Percentiles rank a stretch among this genome's conserved stretches.
These are phyloP conservation scores for Bipolaris oryzae DNA, from an alignment of 2,329 filamentous ascomycete genomes.

Conservation along the genomic window DNA sequence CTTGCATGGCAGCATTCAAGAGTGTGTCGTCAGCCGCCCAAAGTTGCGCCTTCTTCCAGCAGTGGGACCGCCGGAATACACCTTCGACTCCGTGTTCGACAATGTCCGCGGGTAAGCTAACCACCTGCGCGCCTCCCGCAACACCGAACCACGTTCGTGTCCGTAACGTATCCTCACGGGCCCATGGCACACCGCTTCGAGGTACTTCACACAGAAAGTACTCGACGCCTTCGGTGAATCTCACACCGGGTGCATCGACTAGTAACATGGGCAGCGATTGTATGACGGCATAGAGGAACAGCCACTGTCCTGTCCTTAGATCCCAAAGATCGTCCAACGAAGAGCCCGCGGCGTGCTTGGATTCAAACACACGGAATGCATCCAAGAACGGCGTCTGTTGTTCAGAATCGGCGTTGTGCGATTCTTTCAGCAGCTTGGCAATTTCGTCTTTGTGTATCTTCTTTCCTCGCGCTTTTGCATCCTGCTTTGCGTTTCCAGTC, in stretches of 20 bases:
- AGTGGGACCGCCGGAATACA: slow-evolving; percentile 71
- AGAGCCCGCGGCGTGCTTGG: slow-evolving; percentile 68
- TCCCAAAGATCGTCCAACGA: slow-evolving; percentile 71
- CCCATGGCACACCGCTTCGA: slow-evolving; percentile 75
- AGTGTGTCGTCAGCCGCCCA: slow-evolving; percentile 58
- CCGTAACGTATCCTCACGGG: slow-evolving; percentile 62
- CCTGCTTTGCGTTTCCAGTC: slow-evolving; percentile 72
- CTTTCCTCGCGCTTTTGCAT: slow-evolving; percentile 71
- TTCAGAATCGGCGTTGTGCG: slow-evolving; percentile 78
- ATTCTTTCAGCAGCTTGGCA: slow-evolving; percentile 74
- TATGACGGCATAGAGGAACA: slow-evolving; percentile 79
- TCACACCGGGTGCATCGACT: slow-evolving; percentile 73
- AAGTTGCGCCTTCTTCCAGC: slow-evolving; percentile 68
- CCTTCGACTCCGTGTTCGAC: slow-evolving; percentile 71
- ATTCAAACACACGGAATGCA: slow-evolving; percentile 73
- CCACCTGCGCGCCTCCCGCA: slow-evolving; percentile 67
- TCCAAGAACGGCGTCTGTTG: slow-evolving; percentile 67
- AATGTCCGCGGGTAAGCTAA: slow-evolving; percentile 66
- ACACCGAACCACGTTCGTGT: slow-evolving; percentile 76
- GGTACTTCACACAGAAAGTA: slow-evolving; percentile 82
- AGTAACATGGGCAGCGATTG: slow-evolving; percentile 80
- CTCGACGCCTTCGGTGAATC: slow-evolving; percentile 73
- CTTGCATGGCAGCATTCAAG: slow-evolving; percentile 44
- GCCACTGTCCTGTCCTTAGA: slow-evolving; percentile 76
- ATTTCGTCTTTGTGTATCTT: slow-evolving; percentile 81